Base-by-base conservation (phyloP, 2,329 filamentous ascomycete species). In the Ilyonectria destructans region DNA sequence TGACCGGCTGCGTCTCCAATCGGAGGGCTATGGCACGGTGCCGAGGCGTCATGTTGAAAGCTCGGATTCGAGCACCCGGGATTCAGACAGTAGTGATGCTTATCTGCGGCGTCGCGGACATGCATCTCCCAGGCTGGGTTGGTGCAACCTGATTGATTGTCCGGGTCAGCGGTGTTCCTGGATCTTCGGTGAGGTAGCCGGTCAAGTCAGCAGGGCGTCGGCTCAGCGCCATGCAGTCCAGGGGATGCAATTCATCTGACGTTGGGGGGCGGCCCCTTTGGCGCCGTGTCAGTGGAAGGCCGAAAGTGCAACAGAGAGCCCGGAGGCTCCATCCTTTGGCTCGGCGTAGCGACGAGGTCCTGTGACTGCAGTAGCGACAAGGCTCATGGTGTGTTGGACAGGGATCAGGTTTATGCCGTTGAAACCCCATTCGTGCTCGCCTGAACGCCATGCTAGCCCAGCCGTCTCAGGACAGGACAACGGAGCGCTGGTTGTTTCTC, bases 401-500 rank as follows among this genome's bases (percentile, higher is more conserved):
- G 73, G 74, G 75, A 74, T 76, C 68, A 69, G 62, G 64, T 65
- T 65, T 71, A 69, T 74, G 67, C 73, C 67, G 67, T 74, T 68
- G 73, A 73, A 74, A 76, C 74, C 69, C 73, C 68, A 76, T 75
- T 77, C 72, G 71, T 71, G 69, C 70, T 75, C 55, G 68, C 70
- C 69, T 68, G 64, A 68, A 69, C 69, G 40, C 70, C 65, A 67
- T 69, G 46, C 54, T 69, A 61, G 66, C 59, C 69, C 59, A 67
- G 62, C 60, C 67, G 71, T 72, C 69, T 68, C 66, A 67, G 71
- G 68, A 65, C 68, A 67, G 54, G 40, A 65, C 70, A 67, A 74
- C 65, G 66, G 69, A 70, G 58, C 54, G 70, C 60, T 68, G 67
- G 60, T 45, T 60, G 69, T 65, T 63, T 72, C 62, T 74, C 66